A percentile compares a stretch with the other conserved stretches of the same genome.
Conservation (phyloP, 148 eudicot genomes). For the Rhododendron ferrugineum region DNA sequence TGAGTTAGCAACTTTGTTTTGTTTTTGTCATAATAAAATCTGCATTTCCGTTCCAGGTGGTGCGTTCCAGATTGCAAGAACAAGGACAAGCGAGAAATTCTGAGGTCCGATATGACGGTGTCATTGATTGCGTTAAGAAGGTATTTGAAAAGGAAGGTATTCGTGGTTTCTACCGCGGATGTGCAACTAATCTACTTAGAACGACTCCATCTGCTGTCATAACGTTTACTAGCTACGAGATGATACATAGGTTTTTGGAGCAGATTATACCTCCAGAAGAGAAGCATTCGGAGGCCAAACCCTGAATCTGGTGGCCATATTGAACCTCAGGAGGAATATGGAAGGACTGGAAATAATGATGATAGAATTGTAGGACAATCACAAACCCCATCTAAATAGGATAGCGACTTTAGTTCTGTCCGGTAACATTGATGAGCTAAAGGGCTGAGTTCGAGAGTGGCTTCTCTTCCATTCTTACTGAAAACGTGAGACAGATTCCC, state of each 20-base stretch:
- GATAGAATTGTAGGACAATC: slow-evolving; percentile 7
- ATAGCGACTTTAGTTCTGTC: slow-evolving; percentile 16
- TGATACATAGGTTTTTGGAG: slow-evolving; percentile 58
- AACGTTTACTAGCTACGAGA: slow-evolving; percentile 90
- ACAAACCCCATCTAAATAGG: slow-evolving; percentile 17
- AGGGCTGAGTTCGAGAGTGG: background rate
- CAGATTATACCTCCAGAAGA: slow-evolving; percentile 37
- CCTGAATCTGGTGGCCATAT: slow-evolving; percentile 24
- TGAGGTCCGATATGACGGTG: slow-evolving; percentile 55
- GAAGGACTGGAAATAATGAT: background rate
- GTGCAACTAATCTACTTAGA: slow-evolving; percentile 84
- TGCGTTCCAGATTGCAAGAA: slow-evolving; percentile 88
- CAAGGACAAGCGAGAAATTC: slow-evolving; percentile 65
- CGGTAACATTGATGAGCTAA: slow-evolving; percentile 14
- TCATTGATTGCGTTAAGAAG: slow-evolving; percentile 54
- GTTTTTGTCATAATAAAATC: background rate
- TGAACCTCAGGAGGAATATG: background rate
- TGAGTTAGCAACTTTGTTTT: background rate
- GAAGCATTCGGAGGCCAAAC: slow-evolving; percentile 19
- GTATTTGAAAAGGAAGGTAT: slow-evolving; percentile 49
- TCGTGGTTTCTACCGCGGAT: slow-evolving; percentile 82
- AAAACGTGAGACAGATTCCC: background rate
- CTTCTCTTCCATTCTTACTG: background rate
- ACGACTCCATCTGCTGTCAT: slow-evolving; percentile 89
- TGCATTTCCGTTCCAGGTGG: slow-evolving; percentile 41